Percentiles rank a stretch among this genome's conserved stretches.
These are phyloP conservation scores for Aspergillus sp. DNA, from an alignment of 2,329 filamentous ascomycete species.

Conservation along the genomic window DNA sequence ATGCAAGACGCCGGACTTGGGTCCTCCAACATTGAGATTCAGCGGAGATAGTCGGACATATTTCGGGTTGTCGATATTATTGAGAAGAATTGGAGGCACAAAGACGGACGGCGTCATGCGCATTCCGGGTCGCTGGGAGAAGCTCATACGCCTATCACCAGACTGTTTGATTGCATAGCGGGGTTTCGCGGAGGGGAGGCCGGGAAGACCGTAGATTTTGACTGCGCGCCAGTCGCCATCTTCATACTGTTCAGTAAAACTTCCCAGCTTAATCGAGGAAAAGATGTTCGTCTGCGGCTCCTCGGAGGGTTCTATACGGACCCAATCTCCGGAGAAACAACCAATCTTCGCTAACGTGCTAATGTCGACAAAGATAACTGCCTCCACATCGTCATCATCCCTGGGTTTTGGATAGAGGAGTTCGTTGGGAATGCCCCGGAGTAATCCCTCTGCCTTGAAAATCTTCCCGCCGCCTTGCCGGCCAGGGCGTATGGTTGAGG, in stretches of 20 bases:
- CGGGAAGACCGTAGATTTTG: constrained; percentile 85
- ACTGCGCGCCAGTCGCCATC: constrained; percentile 78
- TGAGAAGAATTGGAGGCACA: constrained; percentile 80
- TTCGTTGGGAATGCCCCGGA: constrained; percentile 71
- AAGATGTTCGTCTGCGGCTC: constrained; percentile 62
- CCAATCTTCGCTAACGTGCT: constrained; percentile 82
- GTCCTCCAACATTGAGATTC: constrained; percentile 41
- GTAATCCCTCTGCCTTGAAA: constrained; percentile 79
- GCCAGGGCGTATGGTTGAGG: constrained; percentile 75
- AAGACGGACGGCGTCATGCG: constrained; percentile 64
- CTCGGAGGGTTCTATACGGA: constrained; percentile 74
- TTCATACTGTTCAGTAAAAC: constrained; percentile 48
- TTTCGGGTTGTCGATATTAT: constrained; percentile 76
- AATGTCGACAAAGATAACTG: constrained; percentile 87
- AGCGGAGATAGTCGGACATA: constrained; percentile 75
- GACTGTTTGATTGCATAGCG: constrained; percentile 56
- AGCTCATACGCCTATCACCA: constrained; percentile 53
- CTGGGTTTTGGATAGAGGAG: constrained; percentile 80
- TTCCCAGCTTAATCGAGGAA: constrained; percentile 64
- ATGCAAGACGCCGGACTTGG: constrained; percentile 59
- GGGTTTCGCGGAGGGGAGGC: constrained; percentile 53
- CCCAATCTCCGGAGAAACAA: constrained; percentile 98
- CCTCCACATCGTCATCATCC: constrained; percentile 81
- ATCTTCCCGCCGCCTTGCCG: constrained; percentile 68
- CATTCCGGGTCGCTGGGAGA: constrained; percentile 49